Evolutionary conservation across 2,329 filamentous ascomycete species (phyloP), one percentile per base, ranked within the genome.

Genomic region (Xylariomycetidae sp.): DNA sequence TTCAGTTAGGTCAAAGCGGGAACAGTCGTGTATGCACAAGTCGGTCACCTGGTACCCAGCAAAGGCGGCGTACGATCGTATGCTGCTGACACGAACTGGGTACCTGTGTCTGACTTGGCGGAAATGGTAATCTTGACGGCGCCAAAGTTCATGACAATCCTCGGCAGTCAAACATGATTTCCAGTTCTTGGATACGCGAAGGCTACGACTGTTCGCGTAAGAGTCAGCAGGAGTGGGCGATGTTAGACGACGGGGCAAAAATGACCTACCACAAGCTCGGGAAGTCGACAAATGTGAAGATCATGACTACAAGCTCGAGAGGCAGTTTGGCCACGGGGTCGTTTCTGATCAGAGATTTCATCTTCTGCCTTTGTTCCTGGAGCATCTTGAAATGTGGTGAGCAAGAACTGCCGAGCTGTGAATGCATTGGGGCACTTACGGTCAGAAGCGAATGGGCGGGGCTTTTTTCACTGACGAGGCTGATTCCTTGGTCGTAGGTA

Each of bases 151-250:
- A 16, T 40, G 32, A 16, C 44, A n/a, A n/a, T n/a, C n/a, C n/a
- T n/a, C 23, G 4, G 28, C 27, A 5, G 44, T 51, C 12, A 55
- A 34, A 13, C 39, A 20, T 2, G 16, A 14, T 25, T 42, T 50
- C 53, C 54, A 57, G 17, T 33, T 31, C 16, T 46, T 52, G 12
- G 48, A 53, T 3, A 57, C 51, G 15, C 45, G 25, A 16, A 53
- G 27, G 17, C 45, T 49, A n/a, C 43, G 44, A 25, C 51, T 54
- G 16, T 31, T 19, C 3, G 10, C 11, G 9, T 10, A n/a, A n/a
- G 20, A 23, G n/a, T 23, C n/a, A 23, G n/a, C n/a, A n/a, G 20
- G 20, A 23, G n/a, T n/a, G 8, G 20, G 8, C 20, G n/a, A 23
- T 8, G 20, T 23, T 23, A n/a, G n/a, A n/a, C n/a, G n/a, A n/a